A percentile compares a stretch with the other conserved stretches of the same genome.
Evolutionary conservation across 1,284 basidiomycete species (phyloP).

Genomic region (Rhodotorula sp.): DNA sequence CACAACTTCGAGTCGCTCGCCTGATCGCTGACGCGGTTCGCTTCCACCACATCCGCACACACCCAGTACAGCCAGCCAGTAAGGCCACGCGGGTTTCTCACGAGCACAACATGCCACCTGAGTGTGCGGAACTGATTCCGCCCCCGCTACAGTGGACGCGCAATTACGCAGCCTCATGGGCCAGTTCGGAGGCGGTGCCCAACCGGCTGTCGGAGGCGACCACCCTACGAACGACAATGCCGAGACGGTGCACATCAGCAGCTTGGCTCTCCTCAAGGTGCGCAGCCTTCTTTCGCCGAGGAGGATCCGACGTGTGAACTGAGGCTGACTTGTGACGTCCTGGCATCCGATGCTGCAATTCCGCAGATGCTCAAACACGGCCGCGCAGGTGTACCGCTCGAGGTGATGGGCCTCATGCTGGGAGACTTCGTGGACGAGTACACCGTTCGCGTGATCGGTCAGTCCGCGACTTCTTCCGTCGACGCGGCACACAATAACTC

Average conservation of each 20-base stretch:
- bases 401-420: slow-evolving; percentile 99
- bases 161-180: slow-evolving; percentile 30
- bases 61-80: not conserved
- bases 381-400: slow-evolving; percentile 97
- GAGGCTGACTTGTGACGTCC: not conserved
- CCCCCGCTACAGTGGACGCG: slow-evolving; percentile 15
- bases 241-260: slow-evolving; percentile 95
- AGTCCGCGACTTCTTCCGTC: not conserved
- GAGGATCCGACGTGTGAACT: not conserved
- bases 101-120: too few species aligned
- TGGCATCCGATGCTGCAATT: not conserved
- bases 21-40: too few species aligned
- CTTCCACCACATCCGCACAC: too few species aligned
- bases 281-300: slow-evolving; percentile 27
- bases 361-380: slow-evolving; percentile 97
- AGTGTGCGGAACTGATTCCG: not conserved
- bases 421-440: slow-evolving; percentile 99
- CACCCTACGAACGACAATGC: slow-evolving; percentile 54
- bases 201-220: slow-evolving; percentile 19
- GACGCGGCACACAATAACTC: too few species aligned
- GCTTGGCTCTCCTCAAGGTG: slow-evolving; percentile 87
- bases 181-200: slow-evolving; percentile 35
- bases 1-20: too few species aligned
- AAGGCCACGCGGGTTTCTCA: too few species aligned
- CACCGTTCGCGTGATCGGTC: slow-evolving; percentile 60